phyloP scores from a whole-genome alignment of 176 grass and related monocot genomes.

The Olyra latifolia region DNA sequence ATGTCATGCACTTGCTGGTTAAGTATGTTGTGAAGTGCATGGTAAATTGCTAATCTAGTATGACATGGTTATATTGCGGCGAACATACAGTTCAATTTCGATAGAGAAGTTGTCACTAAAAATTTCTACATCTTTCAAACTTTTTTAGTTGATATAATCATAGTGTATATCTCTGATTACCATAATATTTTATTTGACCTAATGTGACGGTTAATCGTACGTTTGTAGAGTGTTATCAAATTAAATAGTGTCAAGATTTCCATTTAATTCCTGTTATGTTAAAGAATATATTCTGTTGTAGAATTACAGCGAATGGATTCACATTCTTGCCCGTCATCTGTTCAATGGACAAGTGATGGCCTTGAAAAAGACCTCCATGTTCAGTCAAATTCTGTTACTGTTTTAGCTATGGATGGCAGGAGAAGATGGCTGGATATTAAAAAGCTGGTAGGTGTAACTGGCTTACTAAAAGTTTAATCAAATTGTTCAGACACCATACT shows the following conservation, averaged over 20 bases:
- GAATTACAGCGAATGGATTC: slow-evolving; percentile 52
- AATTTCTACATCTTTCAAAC: slow-evolving; percentile 8
- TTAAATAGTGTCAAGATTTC: slow-evolving; percentile 3
- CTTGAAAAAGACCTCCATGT: slow-evolving; percentile 97
- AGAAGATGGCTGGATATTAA: slow-evolving; percentile 96
- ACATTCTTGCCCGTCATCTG: slow-evolving; percentile 70
- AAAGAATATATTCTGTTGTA: slow-evolving; percentile 42
- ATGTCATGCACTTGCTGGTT: slow-evolving; percentile 1
- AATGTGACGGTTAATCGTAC: not conserved
- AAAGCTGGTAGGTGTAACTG: slow-evolving; percentile 69
- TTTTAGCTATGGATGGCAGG: slow-evolving; percentile 96
- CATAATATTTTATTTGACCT: not conserved
- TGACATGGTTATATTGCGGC: slow-evolving; percentile 6
- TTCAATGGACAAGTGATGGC: slow-evolving; percentile 75
- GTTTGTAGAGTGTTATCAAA: slow-evolving; percentile 12
- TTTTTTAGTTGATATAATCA: not conserved
- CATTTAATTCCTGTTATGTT: slow-evolving; percentile 8
- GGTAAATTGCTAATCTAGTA: slow-evolving; percentile 16
- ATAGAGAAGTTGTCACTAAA: not conserved
- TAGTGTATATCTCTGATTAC: not conserved
- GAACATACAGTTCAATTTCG: slow-evolving; percentile 17
- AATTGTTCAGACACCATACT: slow-evolving; percentile 2
- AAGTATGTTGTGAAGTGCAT: not conserved
- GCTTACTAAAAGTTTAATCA: slow-evolving; percentile 1
- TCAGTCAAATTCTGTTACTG: slow-evolving; percentile 71